Evolutionary conservation across 2,329 filamentous ascomycete genomes (phyloP).

Genomic region (Aspergillus oerlinghausenensis): DNA sequence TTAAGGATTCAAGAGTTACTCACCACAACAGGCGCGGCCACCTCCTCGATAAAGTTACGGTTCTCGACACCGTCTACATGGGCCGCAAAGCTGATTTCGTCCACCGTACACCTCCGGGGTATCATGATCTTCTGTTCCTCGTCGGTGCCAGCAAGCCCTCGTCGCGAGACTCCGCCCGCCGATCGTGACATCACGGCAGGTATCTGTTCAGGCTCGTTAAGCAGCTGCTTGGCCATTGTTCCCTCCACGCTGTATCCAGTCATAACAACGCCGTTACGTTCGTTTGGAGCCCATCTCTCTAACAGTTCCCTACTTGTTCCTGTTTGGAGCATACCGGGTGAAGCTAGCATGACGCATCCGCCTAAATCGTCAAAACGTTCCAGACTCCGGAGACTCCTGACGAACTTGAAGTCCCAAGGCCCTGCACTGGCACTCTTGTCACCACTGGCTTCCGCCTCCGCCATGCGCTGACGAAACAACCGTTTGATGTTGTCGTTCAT

Average conservation of each 20-base stretch:
- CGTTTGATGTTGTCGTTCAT: conserved; percentile 99
- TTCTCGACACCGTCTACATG: conserved; percentile 97
- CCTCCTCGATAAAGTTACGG: conserved; percentile 92
- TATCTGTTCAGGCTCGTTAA: conserved; percentile 92
- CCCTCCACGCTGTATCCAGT: conserved; percentile 98
- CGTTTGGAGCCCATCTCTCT: conserved; percentile 92
- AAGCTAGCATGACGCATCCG: conserved; percentile 93
- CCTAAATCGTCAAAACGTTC: conserved; percentile 96
- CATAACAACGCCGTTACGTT: conserved; percentile 97
- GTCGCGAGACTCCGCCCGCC: conserved; percentile 49
- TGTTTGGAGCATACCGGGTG: conserved; percentile 96
- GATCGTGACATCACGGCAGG: conserved; percentile 82
- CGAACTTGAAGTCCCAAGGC: conserved; percentile 95
- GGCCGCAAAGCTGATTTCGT: conserved; percentile 92
- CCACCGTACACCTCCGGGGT: conserved; percentile 83
- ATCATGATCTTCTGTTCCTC: conserved; percentile 89
- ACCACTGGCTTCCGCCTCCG: conserved; percentile 77
- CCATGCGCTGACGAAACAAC: conserved; percentile 88
- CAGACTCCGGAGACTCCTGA: conserved; percentile 84
- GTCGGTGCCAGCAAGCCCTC: conserved; percentile 56
- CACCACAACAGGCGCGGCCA: conserved; percentile 86
- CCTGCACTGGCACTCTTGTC: conserved; percentile 65
- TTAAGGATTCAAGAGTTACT: conserved; percentile 37
- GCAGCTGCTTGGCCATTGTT: conserved; percentile 94
- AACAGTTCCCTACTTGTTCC: conserved; percentile 89